Evolutionary conservation across 2,329 filamentous ascomycete genomes (phyloP).

Genomic region (Penicillium sp.): DNA sequence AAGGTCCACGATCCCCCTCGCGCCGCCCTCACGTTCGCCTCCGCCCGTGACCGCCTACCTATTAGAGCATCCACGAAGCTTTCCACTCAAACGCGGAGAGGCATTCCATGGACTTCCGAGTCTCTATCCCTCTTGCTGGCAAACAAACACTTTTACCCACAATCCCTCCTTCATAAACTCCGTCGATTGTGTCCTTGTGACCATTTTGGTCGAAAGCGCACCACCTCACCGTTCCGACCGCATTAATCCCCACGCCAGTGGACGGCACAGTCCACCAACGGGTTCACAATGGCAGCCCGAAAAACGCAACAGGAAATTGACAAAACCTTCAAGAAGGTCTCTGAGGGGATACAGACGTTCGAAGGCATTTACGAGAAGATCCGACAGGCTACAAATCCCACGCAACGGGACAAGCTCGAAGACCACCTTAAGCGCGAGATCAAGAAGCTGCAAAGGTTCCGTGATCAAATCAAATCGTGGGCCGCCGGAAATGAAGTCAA

Average conservation of each 20-base stretch:
- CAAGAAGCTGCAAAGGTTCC: slow-evolving; percentile 96
- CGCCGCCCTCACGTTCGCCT: slow-evolving; percentile 7
- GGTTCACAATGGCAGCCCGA: slow-evolving; percentile 74
- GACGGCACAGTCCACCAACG: slow-evolving; percentile 25
- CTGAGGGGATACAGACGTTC: slow-evolving; percentile 87
- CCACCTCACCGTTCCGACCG: slow-evolving; percentile 13
- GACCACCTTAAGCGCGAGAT: slow-evolving; percentile 98
- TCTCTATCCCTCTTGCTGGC: slow-evolving; percentile 10
- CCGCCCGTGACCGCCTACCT: slow-evolving; percentile 21
- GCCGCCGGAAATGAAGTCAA: slow-evolving; percentile 98
- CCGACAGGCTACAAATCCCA: slow-evolving; percentile 82
- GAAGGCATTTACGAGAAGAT: slow-evolving; percentile 98
- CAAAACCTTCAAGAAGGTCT: slow-evolving; percentile 98
- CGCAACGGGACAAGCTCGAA: slow-evolving; percentile 97
- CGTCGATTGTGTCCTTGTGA: slow-evolving; percentile 8
- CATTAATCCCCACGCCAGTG: slow-evolving; percentile 19
- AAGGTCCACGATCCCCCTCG: not conserved
- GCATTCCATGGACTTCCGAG: slow-evolving; percentile 15
- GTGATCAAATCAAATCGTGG: slow-evolving; percentile 99
- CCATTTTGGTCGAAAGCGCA: slow-evolving; percentile 8
- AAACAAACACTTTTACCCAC: slow-evolving; percentile 3
- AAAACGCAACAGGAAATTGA: slow-evolving; percentile 98
- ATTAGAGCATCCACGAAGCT: slow-evolving; percentile 19
- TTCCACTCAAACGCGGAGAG: slow-evolving; percentile 20
- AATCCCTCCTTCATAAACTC: not conserved